Evolutionary conservation across 2,329 filamentous ascomycete genomes (phyloP).

Genomic region (Fusarium chuoi): DNA sequence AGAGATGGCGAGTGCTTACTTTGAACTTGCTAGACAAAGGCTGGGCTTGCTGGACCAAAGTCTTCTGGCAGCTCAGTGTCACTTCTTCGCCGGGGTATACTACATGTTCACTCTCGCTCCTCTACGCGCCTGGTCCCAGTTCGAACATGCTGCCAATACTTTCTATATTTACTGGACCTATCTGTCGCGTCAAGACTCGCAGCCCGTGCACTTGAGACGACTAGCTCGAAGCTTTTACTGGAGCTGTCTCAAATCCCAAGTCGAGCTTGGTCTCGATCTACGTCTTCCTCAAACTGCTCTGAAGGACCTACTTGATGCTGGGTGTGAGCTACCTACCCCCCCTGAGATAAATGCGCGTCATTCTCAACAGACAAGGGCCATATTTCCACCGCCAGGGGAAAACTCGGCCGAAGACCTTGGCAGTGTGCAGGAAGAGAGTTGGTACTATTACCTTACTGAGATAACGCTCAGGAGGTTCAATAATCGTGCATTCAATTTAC

Average conservation of each 20-base stretch:
- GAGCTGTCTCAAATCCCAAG: not conserved
- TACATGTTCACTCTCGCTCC: not conserved
- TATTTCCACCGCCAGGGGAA: not conserved
- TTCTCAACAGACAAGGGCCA: not conserved
- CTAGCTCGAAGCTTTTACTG: not conserved
- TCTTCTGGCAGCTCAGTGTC: not conserved
- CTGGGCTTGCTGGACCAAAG: not conserved
- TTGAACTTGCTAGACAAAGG: not conserved
- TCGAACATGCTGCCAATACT: not conserved
- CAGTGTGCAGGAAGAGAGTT: not conserved
- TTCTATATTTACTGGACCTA: not conserved
- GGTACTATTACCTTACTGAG: not conserved
- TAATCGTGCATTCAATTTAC: not conserved
- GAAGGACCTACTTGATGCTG: not conserved
- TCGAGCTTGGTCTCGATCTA: not conserved
- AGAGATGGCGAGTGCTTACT: not conserved
- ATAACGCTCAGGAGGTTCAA: not conserved
- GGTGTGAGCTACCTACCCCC: not conserved
- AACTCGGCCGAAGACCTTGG: accelerated
- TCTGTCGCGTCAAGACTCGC: not conserved
- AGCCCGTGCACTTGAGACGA: not conserved
- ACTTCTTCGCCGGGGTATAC: not conserved
- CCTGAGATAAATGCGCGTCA: not conserved
- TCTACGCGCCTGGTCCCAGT: not conserved
- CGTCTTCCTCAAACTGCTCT: not conserved